These are phyloP conservation scores for Raphanus raphanistrum DNA, from an alignment of 345 rosid species.

Conservation along the genomic window DNA sequence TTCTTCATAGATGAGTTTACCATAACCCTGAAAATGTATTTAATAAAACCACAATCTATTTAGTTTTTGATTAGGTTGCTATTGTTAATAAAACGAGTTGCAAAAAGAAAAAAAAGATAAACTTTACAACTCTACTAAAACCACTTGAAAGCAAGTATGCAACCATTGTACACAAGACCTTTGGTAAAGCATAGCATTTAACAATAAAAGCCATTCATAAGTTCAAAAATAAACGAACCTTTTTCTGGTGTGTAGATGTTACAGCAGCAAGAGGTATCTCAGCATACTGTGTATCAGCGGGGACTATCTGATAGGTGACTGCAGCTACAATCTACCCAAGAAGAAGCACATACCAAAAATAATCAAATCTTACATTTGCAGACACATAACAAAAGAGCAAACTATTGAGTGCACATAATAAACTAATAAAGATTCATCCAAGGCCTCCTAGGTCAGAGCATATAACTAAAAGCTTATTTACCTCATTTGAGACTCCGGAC, in stretches of 20 bases:
- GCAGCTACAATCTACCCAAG: constrained; percentile 69
- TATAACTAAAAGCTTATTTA: too few relatives aligned
- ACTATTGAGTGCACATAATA: too few relatives aligned
- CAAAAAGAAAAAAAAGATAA: not conserved
- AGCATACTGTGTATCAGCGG: constrained; percentile 74
- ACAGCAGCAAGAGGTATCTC: constrained; percentile 87
- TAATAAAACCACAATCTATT: not conserved
- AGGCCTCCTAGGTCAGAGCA: too few relatives aligned
- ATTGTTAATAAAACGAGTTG: not conserved
- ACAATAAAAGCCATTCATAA: not conserved
- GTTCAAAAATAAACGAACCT: constrained; percentile 43
- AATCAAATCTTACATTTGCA: not conserved
- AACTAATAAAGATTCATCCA: too few relatives aligned
- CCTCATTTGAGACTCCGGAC: constrained; percentile 52
- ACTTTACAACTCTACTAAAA: not conserved
- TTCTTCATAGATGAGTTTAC: constrained; percentile 56
- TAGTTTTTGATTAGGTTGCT: not conserved
- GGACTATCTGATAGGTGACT: constrained; percentile 72
- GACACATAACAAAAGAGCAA: too few relatives aligned
- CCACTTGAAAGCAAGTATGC: constrained; percentile 7
- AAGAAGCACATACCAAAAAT: constrained; percentile 16
- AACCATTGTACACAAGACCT: not conserved
- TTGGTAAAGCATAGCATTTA: not conserved
- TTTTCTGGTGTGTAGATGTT: constrained; percentile 51
- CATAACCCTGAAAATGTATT: constrained; percentile 56